Evolutionary conservation across 441 rosid species (phyloP), one percentile per base, ranked within the genome.

Genomic region (Flueggea neowawraea): DNA sequence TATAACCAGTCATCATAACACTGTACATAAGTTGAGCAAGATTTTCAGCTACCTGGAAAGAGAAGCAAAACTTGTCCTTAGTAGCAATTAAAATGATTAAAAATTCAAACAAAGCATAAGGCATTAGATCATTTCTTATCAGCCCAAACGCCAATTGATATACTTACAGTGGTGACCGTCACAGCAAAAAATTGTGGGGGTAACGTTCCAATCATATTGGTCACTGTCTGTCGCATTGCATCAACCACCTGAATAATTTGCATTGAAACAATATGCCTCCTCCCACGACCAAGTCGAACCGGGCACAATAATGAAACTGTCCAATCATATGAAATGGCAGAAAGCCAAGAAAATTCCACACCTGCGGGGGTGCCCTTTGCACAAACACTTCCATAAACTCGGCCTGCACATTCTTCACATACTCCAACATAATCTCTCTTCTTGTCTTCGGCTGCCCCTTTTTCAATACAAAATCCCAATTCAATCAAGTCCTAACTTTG

Each of bases 21-120:
- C 99, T 88, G 73, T 89, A 89, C 99, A 95, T 91, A 54, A 95
- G 85, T 79, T 95, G 97, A 6, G 99, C 96, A 69, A 95, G 97
- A 76, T 91, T 89, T 70, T 95, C 99, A 64, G 97, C 99, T 58
- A 95, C 98, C 98, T 91, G 80, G 64, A 76, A 67, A 60, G 67
- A 69, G 41, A 36, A 36, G 41, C 41, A 15, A 54, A 65, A 63
- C 50, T 47, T 68, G 28, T 44, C 57, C 54, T 49, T 47, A 54
- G 62, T 52, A 59, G 41, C 6, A 60, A 41, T 61, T 61, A 33
- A 52, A 54, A 47, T 7, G 6, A 32, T 44, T 12, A 36, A 2
- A 44, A 44, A 3, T 57, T 57, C 8, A 28, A 22, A n/a, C 53
- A 33, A 45, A 10, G 14, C 12, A 49, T 45, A 50, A 12, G n/a